A percentile compares a stretch with the other conserved stretches of the same genome.
Evolutionary conservation across 208 protist species (phyloP).

Genomic region (Wallacemonas sp.): DNA sequence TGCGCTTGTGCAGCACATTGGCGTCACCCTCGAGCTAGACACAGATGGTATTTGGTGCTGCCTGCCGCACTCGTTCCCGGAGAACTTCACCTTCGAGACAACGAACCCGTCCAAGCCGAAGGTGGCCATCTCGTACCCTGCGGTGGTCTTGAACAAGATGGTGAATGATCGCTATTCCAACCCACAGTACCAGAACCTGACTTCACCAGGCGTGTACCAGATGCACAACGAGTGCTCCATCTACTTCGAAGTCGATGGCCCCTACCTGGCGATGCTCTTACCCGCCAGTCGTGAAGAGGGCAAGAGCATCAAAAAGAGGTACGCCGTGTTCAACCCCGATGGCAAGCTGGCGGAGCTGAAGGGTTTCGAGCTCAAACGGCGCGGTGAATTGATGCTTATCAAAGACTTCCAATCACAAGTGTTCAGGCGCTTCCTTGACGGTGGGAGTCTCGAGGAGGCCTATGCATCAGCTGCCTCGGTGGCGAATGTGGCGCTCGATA

Average conservation of each 20-base stretch:
- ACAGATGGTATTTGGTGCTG: conserved; percentile 99
- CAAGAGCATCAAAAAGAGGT: conserved; percentile 98
- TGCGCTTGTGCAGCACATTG: conserved; percentile 97
- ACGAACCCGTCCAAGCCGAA: conserved; percentile 53
- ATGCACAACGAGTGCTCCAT: conserved; percentile 97
- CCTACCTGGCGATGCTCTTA: conserved; percentile 99
- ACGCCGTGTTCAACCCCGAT: conserved; percentile 99
- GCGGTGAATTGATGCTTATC: conserved; percentile 99
- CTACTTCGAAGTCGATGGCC: conserved; percentile 99
- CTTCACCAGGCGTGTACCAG: conserved; percentile 69
- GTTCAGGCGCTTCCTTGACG: conserved; percentile 97
- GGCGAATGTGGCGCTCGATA: conserved; percentile 97
- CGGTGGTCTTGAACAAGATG: conserved; percentile 98
- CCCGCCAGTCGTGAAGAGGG: conserved; percentile 99
- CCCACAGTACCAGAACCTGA: conserved; percentile 97
- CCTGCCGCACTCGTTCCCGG: conserved; percentile 97
- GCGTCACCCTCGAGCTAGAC: conserved; percentile 99
- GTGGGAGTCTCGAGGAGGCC: conserved; percentile 93
- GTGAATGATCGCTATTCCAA: conserved; percentile 98
- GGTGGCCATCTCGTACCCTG: conserved; percentile 95
- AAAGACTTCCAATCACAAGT: conserved; percentile 99
- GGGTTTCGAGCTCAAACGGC: conserved; percentile 99
- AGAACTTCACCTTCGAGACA: conserved; percentile 94
- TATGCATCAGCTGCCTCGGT: conserved; percentile 96
- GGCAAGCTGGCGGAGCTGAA: conserved; percentile 99